Percentiles rank a stretch among this genome's conserved stretches.
phyloP scores from a whole-genome alignment of 805 yeast genomes.

The Nakazawaea populi region DNA sequence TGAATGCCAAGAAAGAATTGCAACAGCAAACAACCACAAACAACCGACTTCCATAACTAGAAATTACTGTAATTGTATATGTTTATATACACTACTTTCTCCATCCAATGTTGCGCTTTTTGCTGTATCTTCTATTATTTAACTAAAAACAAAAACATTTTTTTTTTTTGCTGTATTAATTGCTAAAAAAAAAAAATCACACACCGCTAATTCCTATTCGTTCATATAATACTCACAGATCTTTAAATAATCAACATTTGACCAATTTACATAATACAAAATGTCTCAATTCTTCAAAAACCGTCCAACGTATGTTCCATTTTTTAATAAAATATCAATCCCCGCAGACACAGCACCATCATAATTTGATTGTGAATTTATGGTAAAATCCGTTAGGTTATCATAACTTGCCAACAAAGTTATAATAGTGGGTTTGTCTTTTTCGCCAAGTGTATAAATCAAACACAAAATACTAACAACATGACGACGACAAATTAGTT shows the following conservation, averaged over 20 bases:
- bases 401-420: too few relatives aligned
- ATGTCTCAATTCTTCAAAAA: constrained; percentile 9
- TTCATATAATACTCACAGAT: not conserved
- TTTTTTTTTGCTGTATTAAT: not conserved
- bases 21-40: too few relatives aligned
- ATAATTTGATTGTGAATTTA: too few relatives aligned
- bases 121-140: too few relatives aligned
- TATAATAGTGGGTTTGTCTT: too few relatives aligned
- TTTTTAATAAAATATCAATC: too few relatives aligned
- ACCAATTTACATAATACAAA: not conserved
- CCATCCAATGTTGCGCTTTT: not conserved
- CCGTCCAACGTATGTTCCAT: constrained; percentile 8
- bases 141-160: not conserved
- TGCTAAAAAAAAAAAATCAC: not conserved
- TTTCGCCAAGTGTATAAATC: too few relatives aligned
- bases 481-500: not conserved
- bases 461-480: not conserved
- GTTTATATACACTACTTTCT: too few relatives aligned
- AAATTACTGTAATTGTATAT: too few relatives aligned
- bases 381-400: too few relatives aligned
- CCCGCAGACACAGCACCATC: too few relatives aligned
- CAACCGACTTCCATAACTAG: too few relatives aligned
- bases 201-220: not conserved
- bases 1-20: not conserved
- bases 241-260: not conserved